These are phyloP conservation scores for Ophiostoma tasmaniense DNA, from an alignment of 2,329 filamentous ascomycete genomes.

Conservation along the genomic window DNA sequence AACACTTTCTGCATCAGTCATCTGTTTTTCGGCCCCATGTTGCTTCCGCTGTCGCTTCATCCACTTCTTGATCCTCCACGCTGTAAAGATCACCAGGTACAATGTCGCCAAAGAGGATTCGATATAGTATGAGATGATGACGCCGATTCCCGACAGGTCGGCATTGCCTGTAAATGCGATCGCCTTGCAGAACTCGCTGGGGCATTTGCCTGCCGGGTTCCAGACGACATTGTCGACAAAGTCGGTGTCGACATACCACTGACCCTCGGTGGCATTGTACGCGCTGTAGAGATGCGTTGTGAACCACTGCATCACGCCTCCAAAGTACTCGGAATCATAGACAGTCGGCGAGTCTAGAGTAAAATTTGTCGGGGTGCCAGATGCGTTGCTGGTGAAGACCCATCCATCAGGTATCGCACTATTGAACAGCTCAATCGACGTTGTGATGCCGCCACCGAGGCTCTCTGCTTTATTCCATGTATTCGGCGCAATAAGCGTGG, in stretches of 20 bases:
- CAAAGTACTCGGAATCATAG: neutral
- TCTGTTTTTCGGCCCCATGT: neutral
- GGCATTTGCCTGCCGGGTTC: constrained; percentile 13
- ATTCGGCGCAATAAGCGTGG: constrained; percentile 10
- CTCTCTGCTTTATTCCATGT: neutral
- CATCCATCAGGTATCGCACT: neutral
- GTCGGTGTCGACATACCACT: constrained; percentile 8
- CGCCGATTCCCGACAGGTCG: constrained; percentile 22
- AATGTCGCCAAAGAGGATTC: constrained; percentile 16
- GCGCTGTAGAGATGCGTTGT: neutral
- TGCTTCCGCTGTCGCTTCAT: neutral
- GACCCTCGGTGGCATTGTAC: constrained; percentile 9
- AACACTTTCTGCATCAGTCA: neutral
- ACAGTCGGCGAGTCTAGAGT: neutral
- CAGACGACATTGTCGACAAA: constrained; percentile 16
- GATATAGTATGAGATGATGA: constrained; percentile 19
- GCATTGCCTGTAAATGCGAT: constrained; percentile 20
- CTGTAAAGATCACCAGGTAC: neutral
- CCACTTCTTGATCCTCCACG: neutral
- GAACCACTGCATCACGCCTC: constrained; percentile 14
- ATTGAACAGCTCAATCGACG: neutral
- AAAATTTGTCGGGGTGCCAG: neutral
- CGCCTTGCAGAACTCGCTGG: constrained; percentile 20
- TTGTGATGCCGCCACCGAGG: neutral
- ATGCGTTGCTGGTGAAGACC: neutral